Evolutionary conservation across 495 filamentous ascomycete species (phyloP), one percentile per base, ranked within the genome.

Genomic region (Daldinia bambusicola): DNA sequence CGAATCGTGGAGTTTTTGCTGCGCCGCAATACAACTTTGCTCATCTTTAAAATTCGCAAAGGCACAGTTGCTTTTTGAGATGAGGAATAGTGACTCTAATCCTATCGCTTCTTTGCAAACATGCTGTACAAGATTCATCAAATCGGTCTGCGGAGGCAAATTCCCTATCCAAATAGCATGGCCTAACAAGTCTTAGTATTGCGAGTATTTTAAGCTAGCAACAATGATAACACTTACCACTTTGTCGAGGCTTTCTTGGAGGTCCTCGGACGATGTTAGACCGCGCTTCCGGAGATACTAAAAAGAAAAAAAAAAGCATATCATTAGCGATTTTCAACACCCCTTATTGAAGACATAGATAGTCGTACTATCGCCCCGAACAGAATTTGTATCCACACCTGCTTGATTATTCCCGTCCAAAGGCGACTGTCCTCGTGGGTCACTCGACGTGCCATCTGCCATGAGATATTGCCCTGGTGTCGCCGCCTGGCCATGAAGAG

Each of bases 81-180:
- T 99, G 26, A 98, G 83, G 70, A 97, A 97, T 22, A 98, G 85
- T 43, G 93, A 97, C 78, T 97, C 92, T 38, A 99, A 87, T 20
- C 94, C 91, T 0, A 86, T 89, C 0, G 92, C 90, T 63, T 94
- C 93, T 64, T 86, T 89, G 30, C 93, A 97, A 61, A 98, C 97
- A 76, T 98, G 91, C 68, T 97, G 90, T 64, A 97, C 97, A 16
- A 99, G 82, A 64, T 89, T 91, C 66, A 91, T 87, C 34, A 99
- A 84, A 34, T 86, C 89, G 7, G 93, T 89, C 51, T 90, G 90
- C 0, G 93, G 91, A 6, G 95, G 94, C 0, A 99, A 84, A 79
- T 99, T 99, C 26, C 95, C 95, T 22, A 98, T 93, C 95, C 95
- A 99, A 26, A 99, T 88, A 4, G 95, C 95, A 78, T 97, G 92